phyloP scores from a whole-genome alignment of 1,139 yeast genomes.

The Kodamaea sp. region DNA sequence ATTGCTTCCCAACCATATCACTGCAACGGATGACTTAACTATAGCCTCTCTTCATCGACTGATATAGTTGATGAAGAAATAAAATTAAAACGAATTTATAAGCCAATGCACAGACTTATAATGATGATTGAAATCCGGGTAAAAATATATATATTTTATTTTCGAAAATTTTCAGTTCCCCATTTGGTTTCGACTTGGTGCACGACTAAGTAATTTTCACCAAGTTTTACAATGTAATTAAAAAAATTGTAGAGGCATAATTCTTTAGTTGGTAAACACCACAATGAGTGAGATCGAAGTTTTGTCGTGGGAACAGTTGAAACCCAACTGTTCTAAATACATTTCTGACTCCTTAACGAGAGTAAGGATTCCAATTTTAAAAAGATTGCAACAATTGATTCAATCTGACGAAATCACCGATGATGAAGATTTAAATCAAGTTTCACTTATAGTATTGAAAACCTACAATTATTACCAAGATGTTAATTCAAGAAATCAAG shows the following conservation, averaged over 20 bases:
- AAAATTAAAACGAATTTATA: constrained; percentile 10
- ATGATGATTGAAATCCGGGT: too few relatives aligned
- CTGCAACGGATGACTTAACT: constrained; percentile 46
- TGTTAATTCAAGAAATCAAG: constrained; percentile 40
- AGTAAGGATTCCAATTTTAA: constrained; percentile 30
- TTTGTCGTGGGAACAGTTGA: constrained; percentile 25
- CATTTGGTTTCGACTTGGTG: too few relatives aligned
- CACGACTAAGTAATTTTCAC: too few relatives aligned
- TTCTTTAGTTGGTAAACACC: background rate
- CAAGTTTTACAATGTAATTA: too few relatives aligned
- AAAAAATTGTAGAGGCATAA: too few relatives aligned
- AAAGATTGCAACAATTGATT: constrained; percentile 15
- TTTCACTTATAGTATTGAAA: constrained; percentile 31
- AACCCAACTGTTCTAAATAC: constrained; percentile 19
- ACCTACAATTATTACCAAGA: constrained; percentile 54
- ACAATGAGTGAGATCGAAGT: constrained; percentile 4
- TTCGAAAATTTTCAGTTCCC: too few relatives aligned
- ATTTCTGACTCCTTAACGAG: constrained; percentile 34
- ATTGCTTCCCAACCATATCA: constrained; percentile 7
- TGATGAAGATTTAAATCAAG: constrained; percentile 17
- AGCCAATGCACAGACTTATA: too few relatives aligned
- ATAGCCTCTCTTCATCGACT: constrained; percentile 60
- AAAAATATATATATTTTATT: too few relatives aligned
- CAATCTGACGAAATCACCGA: constrained; percentile 15
- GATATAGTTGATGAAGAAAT: constrained; percentile 57